A percentile compares a stretch with the other conserved stretches of the same genome.
phyloP scores from a whole-genome alignment of 306 rosid species.

The Ammopiptanthus mongolicus region DNA sequence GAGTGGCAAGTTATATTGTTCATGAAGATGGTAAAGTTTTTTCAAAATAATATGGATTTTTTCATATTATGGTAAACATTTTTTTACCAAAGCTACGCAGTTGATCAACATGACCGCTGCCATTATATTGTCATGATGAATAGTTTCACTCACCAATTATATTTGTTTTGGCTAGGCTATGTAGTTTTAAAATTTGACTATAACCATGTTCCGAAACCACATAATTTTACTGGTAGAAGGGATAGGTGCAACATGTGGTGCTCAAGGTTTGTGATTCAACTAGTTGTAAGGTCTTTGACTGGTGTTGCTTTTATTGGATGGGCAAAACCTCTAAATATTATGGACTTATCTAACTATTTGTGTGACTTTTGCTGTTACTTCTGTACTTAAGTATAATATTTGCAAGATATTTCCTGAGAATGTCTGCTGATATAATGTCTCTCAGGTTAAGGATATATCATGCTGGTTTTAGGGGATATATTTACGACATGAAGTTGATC shows the following conservation, averaged over 20 bases:
- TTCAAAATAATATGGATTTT: background rate
- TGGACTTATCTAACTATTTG: background rate
- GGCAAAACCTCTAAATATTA: background rate
- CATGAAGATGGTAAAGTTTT: background rate
- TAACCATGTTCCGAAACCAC: background rate
- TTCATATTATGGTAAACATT: background rate
- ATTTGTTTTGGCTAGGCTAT: background rate
- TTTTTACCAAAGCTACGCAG: background rate
- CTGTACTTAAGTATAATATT: background rate
- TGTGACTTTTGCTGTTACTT: background rate
- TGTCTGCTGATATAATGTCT: constrained; percentile 16
- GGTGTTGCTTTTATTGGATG: background rate
- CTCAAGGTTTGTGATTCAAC: constrained; percentile 1
- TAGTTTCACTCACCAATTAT: background rate
- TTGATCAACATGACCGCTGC: background rate
- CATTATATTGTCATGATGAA: background rate
- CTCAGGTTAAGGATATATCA: background rate
- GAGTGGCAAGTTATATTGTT: background rate
- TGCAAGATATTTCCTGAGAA: background rate
- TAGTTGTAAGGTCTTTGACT: background rate
- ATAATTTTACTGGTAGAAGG: background rate
- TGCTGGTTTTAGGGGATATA: background rate
- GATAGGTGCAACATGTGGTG: background rate
- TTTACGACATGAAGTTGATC: background rate
- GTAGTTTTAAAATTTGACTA: background rate